Evolutionary conservation across 2,329 filamentous ascomycete genomes (phyloP), one percentile per base, ranked within the genome.

Genomic region (Blumeria hordei): DNA sequence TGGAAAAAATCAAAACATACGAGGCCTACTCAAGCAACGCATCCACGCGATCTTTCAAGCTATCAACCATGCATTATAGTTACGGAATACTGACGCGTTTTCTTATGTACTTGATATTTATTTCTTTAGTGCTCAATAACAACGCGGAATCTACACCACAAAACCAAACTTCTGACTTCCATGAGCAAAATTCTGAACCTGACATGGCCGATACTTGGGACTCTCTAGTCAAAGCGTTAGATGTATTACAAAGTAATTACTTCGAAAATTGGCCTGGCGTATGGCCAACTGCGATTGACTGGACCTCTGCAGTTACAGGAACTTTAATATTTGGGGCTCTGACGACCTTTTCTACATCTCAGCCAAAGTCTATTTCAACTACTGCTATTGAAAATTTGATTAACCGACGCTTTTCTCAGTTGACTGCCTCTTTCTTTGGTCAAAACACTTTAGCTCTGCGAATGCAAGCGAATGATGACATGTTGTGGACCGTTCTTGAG

Each of bases 401-500:
- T 59, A 83, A 88, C 60, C 77, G 75, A 34, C 88, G 88, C 66
- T 94, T 93, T 65, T 76, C 79, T 0, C 85, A 95, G 57, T 70
- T 81, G 0, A 71, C 81, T 5, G 76, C 79, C 8, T 94, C 83
- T 61, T 95, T 93, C 65, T 94, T 90, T 65, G 87, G 85, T 18
- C 86, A 96, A 65, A 80, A 94, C 66, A 76, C 80, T 4, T 79
- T 88, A 59, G 73, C 75, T 33, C 74, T 95, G 53, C 75, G 85
- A 47, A 77, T 79, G 56, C 72, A 92, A 71, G 90, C 90, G 0
- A 94, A 82, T 65, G 90, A 95, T 64, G 90, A 96, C 66, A 94
- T 94, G 70, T 75, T 94, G 2, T 96, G 90, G 90, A 87, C 95
- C 0, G 87, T 93, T 2, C 73, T 96, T 39, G 86, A 83, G 58